phyloP scores from a whole-genome alignment of 371 early-diverging fungal species.

The Mycotypha africana region DNA sequence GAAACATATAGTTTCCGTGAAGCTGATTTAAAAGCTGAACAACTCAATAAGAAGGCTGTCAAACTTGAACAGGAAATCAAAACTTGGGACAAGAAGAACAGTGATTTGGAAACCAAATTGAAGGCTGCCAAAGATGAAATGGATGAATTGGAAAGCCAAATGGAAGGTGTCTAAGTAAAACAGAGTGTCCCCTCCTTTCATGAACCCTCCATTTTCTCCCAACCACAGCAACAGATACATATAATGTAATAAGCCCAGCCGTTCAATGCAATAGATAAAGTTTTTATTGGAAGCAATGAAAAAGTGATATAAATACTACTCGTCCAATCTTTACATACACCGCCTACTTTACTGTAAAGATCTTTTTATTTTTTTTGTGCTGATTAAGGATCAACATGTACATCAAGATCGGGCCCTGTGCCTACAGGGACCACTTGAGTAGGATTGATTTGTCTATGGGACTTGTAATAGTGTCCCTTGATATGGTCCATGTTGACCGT shows the following conservation, averaged over 20 bases:
- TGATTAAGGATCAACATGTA: constrained; percentile 20
- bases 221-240: too few relatives aligned
- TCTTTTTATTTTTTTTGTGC: too few relatives aligned
- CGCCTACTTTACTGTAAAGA: too few relatives aligned
- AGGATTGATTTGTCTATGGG: constrained; percentile 90
- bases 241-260: too few relatives aligned
- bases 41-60: constrained; percentile 32
- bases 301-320: too few relatives aligned
- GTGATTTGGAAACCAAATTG: constrained; percentile 28
- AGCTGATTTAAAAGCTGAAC: constrained; percentile 42
- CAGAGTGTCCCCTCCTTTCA: too few relatives aligned
- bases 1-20: constrained; percentile 60
- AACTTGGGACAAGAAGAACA: constrained; percentile 30
- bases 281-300: too few relatives aligned
- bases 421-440: constrained; percentile 80
- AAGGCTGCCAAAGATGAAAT: constrained; percentile 32
- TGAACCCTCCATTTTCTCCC: too few relatives aligned
- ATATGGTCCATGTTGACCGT: constrained; percentile 94
- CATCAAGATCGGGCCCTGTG: constrained; percentile 72
- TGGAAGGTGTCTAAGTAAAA: constrained; percentile 32
- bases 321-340: too few relatives aligned
- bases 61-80: constrained; percentile 23
- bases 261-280: too few relatives aligned
- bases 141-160: constrained; percentile 37
- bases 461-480: constrained; percentile 90